Evolutionary conservation across 2,329 filamentous ascomycete genomes (phyloP).

Genomic region (Neurospora crassa): DNA sequence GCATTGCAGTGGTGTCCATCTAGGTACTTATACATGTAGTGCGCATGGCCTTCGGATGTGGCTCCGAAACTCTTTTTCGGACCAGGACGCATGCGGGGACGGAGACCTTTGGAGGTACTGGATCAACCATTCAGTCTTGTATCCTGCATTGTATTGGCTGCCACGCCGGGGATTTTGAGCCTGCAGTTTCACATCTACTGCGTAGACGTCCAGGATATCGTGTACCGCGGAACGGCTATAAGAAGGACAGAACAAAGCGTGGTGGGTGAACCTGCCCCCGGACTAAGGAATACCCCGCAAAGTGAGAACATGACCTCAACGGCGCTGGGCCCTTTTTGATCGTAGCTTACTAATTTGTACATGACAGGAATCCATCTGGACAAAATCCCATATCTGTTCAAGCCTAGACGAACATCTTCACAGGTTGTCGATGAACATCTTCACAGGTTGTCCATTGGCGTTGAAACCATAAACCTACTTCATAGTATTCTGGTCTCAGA

Average conservation of each 20-base stretch:
- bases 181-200: neutral
- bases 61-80: neutral
- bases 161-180: neutral
- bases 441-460: neutral
- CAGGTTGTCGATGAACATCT: neutral
- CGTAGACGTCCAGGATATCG: neutral
- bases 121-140: neutral
- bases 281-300: neutral
- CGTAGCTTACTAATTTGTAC: neutral
- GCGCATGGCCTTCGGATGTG: neutral
- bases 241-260: neutral
- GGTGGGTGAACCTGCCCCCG: neutral
- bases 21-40: too few relatives aligned
- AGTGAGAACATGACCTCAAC: neutral
- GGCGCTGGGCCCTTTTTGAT: neutral
- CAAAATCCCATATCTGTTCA: neutral
- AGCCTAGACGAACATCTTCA: neutral
- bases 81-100: neutral
- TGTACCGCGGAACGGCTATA: neutral
- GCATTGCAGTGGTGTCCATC: neutral
- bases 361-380: neutral
- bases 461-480: neutral
- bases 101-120: neutral
- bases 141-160: neutral
- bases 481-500: neutral